Evolutionary conservation across 1,284 basidiomycete species (phyloP).

Genomic region (Hemileccinum hortonii): DNA sequence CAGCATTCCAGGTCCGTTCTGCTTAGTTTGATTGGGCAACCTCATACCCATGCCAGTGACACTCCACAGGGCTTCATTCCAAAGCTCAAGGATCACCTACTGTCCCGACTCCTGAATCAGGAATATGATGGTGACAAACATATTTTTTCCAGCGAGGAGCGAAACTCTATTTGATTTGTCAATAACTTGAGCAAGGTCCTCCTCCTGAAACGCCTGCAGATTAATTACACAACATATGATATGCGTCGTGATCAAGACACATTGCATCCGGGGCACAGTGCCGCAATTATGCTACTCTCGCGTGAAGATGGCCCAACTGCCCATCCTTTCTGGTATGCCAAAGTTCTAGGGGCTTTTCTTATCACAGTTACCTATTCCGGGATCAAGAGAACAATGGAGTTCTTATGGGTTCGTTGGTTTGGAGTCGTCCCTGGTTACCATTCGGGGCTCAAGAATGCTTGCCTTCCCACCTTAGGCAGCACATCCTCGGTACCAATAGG

Average conservation of each 20-base stretch:
- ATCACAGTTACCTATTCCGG: background rate
- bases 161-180: background rate
- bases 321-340: constrained; percentile 30
- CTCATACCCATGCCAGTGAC: background rate
- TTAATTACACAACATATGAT: constrained; percentile 35
- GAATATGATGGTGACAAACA: constrained; percentile 10
- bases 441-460: background rate
- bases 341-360: constrained; percentile 9
- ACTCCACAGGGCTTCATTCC: background rate
- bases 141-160: background rate
- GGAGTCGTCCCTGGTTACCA: background rate
- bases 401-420: constrained; percentile 14
- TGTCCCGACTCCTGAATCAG: background rate
- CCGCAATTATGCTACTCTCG: constrained; percentile 14
- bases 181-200: constrained; percentile 1
- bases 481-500: too few relatives aligned
- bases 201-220: constrained; percentile 1
- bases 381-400: background rate
- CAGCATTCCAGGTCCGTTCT: constrained; percentile 8
- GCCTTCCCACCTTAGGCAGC: background rate
- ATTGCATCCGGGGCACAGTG: constrained; percentile 20
- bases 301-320: background rate
- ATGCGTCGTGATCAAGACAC: constrained; percentile 14
- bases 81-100: background rate
- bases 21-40: background rate